phyloP scores from a whole-genome alignment of 73 alveolate genomes.

The Paramecium sexaurelia region DNA sequence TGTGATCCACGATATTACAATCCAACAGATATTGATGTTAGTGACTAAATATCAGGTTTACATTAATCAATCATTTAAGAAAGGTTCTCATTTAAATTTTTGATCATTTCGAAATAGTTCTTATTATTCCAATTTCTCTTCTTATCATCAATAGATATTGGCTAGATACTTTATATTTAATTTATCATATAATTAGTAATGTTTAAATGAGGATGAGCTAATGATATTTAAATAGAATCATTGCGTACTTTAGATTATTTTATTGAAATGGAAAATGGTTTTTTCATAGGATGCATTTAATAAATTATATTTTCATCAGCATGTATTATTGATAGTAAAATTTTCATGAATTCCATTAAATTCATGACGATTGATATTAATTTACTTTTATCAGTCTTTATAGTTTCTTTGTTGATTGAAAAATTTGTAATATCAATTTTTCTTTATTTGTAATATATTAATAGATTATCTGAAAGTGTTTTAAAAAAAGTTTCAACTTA shows the following conservation, averaged over 20 bases:
- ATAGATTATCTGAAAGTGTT: background rate
- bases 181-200: background rate
- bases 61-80: background rate
- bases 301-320: background rate
- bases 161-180: background rate
- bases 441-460: background rate
- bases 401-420: background rate
- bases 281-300: background rate
- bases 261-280: background rate
- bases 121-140: constrained; percentile 17
- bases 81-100: background rate
- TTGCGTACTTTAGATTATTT: background rate
- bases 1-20: background rate
- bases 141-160: background rate
- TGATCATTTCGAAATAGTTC: background rate
- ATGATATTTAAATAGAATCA: background rate
- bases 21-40: background rate
- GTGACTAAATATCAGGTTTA: background rate
- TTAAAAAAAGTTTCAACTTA: background rate
- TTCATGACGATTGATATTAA: constrained; percentile 6
- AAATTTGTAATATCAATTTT: background rate
- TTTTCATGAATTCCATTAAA: constrained; percentile 2
- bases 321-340: background rate
- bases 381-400: constrained; percentile 13
- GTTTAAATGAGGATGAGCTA: background rate